A percentile compares a stretch with the other conserved stretches of the same genome.
These are phyloP conservation scores for Lunasporangiospora selenospora DNA, from an alignment of 192 early-diverging fungal genomes.

Conservation along the genomic window DNA sequence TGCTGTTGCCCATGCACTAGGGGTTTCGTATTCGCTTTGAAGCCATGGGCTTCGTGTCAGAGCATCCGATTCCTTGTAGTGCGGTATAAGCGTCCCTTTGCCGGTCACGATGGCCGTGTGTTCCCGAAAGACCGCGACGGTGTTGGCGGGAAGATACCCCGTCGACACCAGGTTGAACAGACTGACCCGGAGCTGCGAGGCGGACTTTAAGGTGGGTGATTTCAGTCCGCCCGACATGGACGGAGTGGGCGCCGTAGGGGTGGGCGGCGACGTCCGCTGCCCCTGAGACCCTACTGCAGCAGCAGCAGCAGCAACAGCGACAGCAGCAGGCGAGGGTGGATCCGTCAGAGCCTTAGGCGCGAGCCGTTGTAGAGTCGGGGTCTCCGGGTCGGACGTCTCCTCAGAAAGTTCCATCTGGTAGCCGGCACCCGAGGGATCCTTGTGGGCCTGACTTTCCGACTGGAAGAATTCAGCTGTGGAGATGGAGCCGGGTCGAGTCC, in stretches of 20 bases:
- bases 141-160: slow-evolving; percentile 39
- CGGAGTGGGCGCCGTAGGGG: not conserved
- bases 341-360: too few relatives aligned
- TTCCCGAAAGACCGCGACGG: slow-evolving; percentile 34
- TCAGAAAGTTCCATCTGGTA: slow-evolving; percentile 10
- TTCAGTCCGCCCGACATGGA: slow-evolving; percentile 3
- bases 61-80: slow-evolving; percentile 17
- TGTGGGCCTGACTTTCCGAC: slow-evolving; percentile 3
- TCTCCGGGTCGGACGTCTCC: slow-evolving; percentile 26
- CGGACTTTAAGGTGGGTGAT: slow-evolving; percentile 12
- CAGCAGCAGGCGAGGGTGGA: too few relatives aligned
- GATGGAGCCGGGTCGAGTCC: slow-evolving; percentile 19
- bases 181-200: slow-evolving; percentile 31
- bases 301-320: too few relatives aligned
- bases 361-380: slow-evolving; percentile 1
- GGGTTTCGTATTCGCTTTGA: slow-evolving; percentile 61
- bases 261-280: not conserved
- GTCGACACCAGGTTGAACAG: slow-evolving; percentile 39
- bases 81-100: slow-evolving; percentile 39
- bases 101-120: slow-evolving; percentile 41
- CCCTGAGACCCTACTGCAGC: not conserved
- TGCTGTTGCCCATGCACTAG: slow-evolving; percentile 69
- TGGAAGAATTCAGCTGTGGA: slow-evolving; percentile 14
- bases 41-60: slow-evolving; percentile 22
- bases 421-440: not conserved